Conservation (phyloP, 1,284 basidiomycete species). For the Moesziomyces sp. region DNA sequence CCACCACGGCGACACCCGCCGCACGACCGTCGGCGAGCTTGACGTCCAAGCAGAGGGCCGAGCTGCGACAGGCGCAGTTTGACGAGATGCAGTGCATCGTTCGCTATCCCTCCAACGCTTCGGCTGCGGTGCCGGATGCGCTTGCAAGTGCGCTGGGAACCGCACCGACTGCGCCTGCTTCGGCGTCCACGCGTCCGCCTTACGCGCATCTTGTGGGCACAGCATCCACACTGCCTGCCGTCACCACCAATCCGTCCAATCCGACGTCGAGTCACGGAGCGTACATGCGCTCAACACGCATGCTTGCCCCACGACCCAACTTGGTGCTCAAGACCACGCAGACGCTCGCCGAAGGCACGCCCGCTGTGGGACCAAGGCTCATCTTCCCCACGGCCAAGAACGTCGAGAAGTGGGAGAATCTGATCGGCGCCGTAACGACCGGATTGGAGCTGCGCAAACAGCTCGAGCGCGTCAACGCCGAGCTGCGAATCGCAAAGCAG, state of each 20-base stretch:
- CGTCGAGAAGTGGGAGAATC: slow-evolving; percentile 66
- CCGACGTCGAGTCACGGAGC: slow-evolving; percentile 58
- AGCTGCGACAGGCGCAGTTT: slow-evolving; percentile 59
- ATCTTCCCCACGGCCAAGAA: slow-evolving; percentile 65
- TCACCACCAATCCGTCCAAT: slow-evolving; percentile 50
- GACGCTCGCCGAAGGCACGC: slow-evolving; percentile 55
- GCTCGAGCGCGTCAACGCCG: slow-evolving; percentile 60
- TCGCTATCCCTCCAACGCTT: slow-evolving; percentile 49
- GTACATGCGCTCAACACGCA: slow-evolving; percentile 63
- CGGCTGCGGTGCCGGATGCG: slow-evolving; percentile 1
- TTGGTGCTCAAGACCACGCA: slow-evolving; percentile 54
- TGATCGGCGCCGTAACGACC: slow-evolving; percentile 65
- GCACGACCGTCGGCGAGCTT: slow-evolving; percentile 27
- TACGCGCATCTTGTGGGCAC: slow-evolving; percentile 65
- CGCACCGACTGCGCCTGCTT: slow-evolving; percentile 1
- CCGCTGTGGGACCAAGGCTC: slow-evolving; percentile 55
- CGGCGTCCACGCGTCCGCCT: slow-evolving; percentile 37
- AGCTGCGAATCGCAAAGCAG: slow-evolving; percentile 42
- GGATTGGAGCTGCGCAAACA: slow-evolving; percentile 65
- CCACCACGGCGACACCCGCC: slow-evolving; percentile 11
- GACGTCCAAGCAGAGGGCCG: slow-evolving; percentile 51
- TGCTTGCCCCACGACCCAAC: slow-evolving; percentile 62
- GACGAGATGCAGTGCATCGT: slow-evolving; percentile 64
- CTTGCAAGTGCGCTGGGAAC: background rate
- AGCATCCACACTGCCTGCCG: slow-evolving; percentile 59